phyloP scores from a whole-genome alignment of 768 basidiomycete genomes.

The Trametes cinnabarina region DNA sequence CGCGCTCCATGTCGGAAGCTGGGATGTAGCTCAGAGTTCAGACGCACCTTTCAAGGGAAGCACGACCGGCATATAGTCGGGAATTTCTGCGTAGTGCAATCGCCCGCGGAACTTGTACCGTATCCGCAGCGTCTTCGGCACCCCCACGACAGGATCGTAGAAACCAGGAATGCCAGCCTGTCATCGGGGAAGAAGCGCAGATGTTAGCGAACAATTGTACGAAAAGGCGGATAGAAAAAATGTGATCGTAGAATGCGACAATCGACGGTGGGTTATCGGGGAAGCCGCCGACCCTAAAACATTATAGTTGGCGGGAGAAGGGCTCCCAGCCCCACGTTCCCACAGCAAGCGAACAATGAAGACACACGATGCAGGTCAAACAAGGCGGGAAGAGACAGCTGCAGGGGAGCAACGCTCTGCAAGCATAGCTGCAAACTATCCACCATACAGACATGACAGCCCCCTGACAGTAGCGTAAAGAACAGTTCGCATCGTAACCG shows the following conservation, averaged over 20 bases:
- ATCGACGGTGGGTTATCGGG: conserved; percentile 12
- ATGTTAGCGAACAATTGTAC: neutral
- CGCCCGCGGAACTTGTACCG: conserved; percentile 75
- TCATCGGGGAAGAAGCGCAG: neutral
- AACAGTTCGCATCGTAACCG: conserved; percentile 5
- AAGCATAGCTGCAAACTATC: neutral
- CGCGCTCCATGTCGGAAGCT: conserved; percentile 5
- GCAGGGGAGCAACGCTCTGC: neutral
- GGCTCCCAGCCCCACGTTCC: neutral
- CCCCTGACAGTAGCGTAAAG: conserved; percentile 5
- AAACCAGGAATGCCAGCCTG: conserved; percentile 80
- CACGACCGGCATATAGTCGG: conserved; percentile 66
- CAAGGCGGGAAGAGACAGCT: neutral
- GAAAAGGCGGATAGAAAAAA: neutral
- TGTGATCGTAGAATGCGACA: conserved; percentile 13
- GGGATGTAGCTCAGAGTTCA: neutral
- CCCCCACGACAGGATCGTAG: conserved; percentile 78
- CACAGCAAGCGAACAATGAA: neutral
- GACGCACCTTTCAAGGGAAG: conserved; percentile 71
- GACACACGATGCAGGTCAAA: neutral
- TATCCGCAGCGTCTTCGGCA: conserved; percentile 65
- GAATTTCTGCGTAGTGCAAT: conserved; percentile 74
- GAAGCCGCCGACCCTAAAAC: conserved; percentile 1
- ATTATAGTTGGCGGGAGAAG: neutral
- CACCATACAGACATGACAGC: conserved; percentile 3